Conservation (phyloP, 2,329 filamentous ascomycete genomes). For the Gremmenia infestans region DNA sequence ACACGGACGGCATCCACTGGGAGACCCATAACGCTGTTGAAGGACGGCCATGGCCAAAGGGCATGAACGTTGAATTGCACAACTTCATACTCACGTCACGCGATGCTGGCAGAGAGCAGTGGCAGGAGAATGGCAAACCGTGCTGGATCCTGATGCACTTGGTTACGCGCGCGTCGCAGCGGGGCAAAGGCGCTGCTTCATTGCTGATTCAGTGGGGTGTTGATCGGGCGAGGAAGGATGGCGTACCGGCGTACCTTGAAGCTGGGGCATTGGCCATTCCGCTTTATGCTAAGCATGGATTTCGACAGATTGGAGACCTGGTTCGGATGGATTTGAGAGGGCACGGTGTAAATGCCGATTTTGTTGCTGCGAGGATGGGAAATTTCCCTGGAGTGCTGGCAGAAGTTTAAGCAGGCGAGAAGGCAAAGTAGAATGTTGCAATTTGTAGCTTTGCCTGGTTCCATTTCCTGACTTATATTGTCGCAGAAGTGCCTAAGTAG, state of each 20-base stretch:
- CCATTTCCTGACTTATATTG: too few species aligned
- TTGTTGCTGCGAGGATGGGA: constrained; percentile 13
- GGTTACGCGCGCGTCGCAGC: constrained; percentile 20
- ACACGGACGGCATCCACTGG: constrained; percentile 9
- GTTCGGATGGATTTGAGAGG: constrained; percentile 5
- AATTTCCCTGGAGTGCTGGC: neutral
- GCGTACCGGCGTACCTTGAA: constrained; percentile 42
- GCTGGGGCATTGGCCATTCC: constrained; percentile 41
- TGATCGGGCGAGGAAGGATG: constrained; percentile 37
- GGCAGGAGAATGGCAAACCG: constrained; percentile 8
- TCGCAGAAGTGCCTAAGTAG: too few species aligned
- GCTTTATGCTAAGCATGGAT: constrained; percentile 44
- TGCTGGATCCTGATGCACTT: constrained; percentile 24
- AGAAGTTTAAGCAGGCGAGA: too few species aligned
- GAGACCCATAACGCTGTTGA: constrained; percentile 9
- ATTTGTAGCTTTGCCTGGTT: too few species aligned
- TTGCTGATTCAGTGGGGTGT: constrained; percentile 43
- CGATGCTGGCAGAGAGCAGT: constrained; percentile 13
- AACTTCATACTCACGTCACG: constrained; percentile 16
- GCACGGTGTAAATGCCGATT: constrained; percentile 4
- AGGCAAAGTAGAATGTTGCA: too few species aligned
- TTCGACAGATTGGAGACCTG: constrained; percentile 11
- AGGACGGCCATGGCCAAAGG: constrained; percentile 6
- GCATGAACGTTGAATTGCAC: constrained; percentile 15
- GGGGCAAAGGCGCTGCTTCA: constrained; percentile 39